Base-by-base conservation (phyloP, 495 filamentous ascomycete species). In the Podospora australis region DNA sequence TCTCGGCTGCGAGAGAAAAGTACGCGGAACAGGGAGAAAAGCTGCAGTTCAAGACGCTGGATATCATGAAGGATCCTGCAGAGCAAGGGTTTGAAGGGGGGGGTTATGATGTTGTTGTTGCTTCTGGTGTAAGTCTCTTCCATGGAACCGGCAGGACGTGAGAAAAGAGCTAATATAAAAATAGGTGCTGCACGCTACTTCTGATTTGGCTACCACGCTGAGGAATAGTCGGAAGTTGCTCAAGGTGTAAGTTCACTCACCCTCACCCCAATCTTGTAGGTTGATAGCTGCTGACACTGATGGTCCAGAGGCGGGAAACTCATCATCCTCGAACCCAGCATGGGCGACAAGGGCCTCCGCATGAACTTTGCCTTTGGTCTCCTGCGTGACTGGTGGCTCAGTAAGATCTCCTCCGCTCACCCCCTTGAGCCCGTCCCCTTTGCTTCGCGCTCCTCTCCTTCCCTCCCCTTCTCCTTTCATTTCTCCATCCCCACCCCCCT, bases 71-170 rank as follows among this genome's bases (percentile, higher is more conserved):
- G 10, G 72, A 78, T 43, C 73, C 73, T 2, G 26, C 45, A 0
- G 48, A 60, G 17, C 78, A 83, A 50, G 73, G 72, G 0, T 77
- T 78, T 40, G 59, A 69, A 13, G 46, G 36, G 6, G 65, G 45
- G 2, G 50, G 53, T 0, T 83, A 74, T 52, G 78, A 83, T 48
- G 49, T 83, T 0, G 59, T 83, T 6, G 46, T 81, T 13, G 78
- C 74, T 0, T 55, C 69, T 8, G 70, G 74, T 40, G 75, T 78
- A 14, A 32, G 29, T 32, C 10, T 32, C n/a, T n/a, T n/a, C n/a
- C n/a, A n/a, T 32, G 29, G 14, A 9, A 3, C 14, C 2, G 2
- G 14, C 3, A 32, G 29, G 0, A 48, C 19, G 19, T 40, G 0
- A 8, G 16, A 4, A 21, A 1, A 3, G 5, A 39, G 46, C 17